Conservation (phyloP, 1,284 basidiomycete genomes). For the Rugosomyces carneus region DNA sequence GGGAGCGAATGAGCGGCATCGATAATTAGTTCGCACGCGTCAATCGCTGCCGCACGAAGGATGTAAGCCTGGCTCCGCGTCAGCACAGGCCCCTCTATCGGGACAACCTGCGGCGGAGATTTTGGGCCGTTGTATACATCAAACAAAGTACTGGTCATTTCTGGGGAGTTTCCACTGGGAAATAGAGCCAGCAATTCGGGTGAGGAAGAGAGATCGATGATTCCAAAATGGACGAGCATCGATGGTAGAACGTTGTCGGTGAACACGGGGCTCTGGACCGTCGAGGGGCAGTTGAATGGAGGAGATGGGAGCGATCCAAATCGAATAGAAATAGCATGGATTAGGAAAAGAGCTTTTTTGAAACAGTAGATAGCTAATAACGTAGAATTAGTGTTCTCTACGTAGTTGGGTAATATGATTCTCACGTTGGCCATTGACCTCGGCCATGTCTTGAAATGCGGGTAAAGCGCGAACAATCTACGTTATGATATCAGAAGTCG, state of each 20-base stretch:
- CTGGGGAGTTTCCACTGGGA: conserved; percentile 34
- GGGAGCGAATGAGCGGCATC: conserved; percentile 44
- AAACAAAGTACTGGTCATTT: conserved; percentile 36
- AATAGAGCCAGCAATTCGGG: conserved; percentile 38
- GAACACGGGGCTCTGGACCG: conserved; percentile 64
- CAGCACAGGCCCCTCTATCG: conserved; percentile 59
- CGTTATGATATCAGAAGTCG: conserved; percentile 13
- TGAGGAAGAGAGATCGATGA: conserved; percentile 59
- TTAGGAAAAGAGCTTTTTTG: conserved; percentile 84
- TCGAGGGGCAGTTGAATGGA: conserved; percentile 58
- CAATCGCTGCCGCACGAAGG: conserved; percentile 75
- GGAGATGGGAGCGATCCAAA: conserved; percentile 47
- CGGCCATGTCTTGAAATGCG: conserved; percentile 68
- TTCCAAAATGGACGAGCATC: conserved; percentile 69
- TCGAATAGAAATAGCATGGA: conserved; percentile 62
- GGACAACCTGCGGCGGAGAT: conserved; percentile 22
- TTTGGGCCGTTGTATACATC: conserved; percentile 13
- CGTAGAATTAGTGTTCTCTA: neutral
- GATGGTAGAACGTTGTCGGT: conserved; percentile 86
- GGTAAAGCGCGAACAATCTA: conserved; percentile 72
- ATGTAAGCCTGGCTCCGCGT: conserved; percentile 59
- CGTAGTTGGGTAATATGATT: conserved; percentile 13
- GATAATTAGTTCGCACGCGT: conserved; percentile 68
- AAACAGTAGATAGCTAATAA: conserved; percentile 72
- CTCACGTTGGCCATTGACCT: conserved; percentile 59